phyloP scores from a whole-genome alignment of 2,329 filamentous ascomycete genomes.

The Aschersonia sp. region DNA sequence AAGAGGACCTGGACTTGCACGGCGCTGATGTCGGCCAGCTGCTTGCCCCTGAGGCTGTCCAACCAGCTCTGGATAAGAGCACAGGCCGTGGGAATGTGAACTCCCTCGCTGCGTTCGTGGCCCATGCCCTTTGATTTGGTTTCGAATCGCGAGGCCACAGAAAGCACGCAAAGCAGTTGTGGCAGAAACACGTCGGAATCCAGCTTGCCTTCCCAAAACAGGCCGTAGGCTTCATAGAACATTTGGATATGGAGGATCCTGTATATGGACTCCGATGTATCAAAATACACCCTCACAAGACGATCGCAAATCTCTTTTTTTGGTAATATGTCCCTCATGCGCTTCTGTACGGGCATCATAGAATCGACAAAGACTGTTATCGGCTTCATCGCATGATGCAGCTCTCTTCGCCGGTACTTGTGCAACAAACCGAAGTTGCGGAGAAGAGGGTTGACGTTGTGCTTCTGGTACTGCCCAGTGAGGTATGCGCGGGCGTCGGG shows the following conservation, averaged over 20 bases:
- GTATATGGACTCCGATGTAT: constrained; percentile 36
- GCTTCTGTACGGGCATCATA: constrained; percentile 41
- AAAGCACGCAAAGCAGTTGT: constrained; percentile 36
- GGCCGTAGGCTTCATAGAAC: constrained; percentile 34
- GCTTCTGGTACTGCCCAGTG: constrained; percentile 1
- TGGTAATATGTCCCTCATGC: constrained; percentile 42
- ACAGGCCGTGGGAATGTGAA: constrained; percentile 42
- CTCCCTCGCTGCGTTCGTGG: constrained; percentile 35
- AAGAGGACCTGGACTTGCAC: constrained; percentile 40
- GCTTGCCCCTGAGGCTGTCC: constrained; percentile 35
- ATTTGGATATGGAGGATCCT: constrained; percentile 37
- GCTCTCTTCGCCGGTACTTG: constrained; percentile 30
- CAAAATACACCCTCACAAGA: constrained; percentile 33
- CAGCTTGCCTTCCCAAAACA: constrained; percentile 34
- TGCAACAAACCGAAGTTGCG: constrained; percentile 31
- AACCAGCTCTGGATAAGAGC: constrained; percentile 40
- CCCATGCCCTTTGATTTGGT: constrained; percentile 34
- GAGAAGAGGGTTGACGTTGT: constrained; percentile 26
- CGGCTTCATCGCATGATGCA: constrained; percentile 30
- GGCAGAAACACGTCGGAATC: constrained; percentile 37
- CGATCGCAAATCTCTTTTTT: constrained; percentile 35
- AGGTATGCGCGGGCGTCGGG: constrained; percentile 5
- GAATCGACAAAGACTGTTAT: constrained; percentile 43
- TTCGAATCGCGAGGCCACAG: constrained; percentile 37
- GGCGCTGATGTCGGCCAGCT: constrained; percentile 34